Evolutionary conservation across 2,329 filamentous ascomycete species (phyloP), one percentile per base, ranked within the genome.

Genomic region (Metarhizium album): DNA sequence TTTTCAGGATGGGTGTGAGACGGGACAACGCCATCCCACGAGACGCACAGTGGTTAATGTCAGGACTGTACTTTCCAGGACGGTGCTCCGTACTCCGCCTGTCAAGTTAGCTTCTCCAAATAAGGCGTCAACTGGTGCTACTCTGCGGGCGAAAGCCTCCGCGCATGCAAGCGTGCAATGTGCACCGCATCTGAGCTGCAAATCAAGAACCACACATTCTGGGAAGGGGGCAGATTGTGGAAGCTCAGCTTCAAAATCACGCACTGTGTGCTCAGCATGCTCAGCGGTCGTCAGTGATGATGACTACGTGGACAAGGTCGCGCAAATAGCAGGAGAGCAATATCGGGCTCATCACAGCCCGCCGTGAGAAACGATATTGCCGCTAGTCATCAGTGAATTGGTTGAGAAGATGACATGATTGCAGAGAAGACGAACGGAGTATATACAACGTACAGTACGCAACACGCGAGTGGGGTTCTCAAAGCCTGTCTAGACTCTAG

Each of bases 221-320:
- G 40, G 45, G 29, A 48, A 52, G 48, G 48, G 22, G 42, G 53
- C 47, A 20, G n/a, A 18, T 4, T 20, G 5, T 16, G 5, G 16
- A 20, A 40, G 2, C 14, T 47, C 47, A 47, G 45, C 49, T 48
- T 52, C 51, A 53, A 22, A 20, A 35, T 14, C 33, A 35, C 14
- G 33, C 11, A 35, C 33, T 4, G 33, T 13, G 9, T 35, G 11
- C 27, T 6, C 7, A 29, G 27, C 11, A n/a, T n/a, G 16, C 14
- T n/a, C 33, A 35, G 33, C 33, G 13, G 33, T 13, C 33, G 16
- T 35, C 33, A 35, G n/a, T n/a, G n/a, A n/a, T n/a, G n/a, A n/a
- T n/a, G n/a, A n/a, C n/a, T n/a, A n/a, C n/a, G n/a, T n/a, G n/a
- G n/a, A n/a, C n/a, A n/a, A n/a, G n/a, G n/a, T n/a, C n/a, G n/a